Evolutionary conservation across 2,329 filamentous ascomycete species (phyloP).

Genomic region (Sphaerostilbella broomeana): DNA sequence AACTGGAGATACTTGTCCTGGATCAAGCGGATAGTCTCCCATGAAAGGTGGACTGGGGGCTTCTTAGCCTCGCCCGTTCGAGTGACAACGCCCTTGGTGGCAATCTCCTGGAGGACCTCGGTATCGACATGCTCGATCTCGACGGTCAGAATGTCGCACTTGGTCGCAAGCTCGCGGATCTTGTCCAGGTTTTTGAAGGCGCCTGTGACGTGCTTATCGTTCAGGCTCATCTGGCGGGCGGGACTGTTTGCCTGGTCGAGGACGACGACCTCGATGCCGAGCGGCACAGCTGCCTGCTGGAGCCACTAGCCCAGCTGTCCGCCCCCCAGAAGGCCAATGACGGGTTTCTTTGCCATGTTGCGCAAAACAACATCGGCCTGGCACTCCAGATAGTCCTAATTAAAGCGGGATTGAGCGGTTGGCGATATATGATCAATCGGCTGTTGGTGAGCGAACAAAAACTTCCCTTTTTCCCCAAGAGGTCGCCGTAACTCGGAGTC

Average conservation of each 20-base stretch:
- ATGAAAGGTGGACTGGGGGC: slow-evolving; percentile 69
- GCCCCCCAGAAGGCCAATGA: slow-evolving; percentile 48
- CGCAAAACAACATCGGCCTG: no score
- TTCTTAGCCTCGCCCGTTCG: slow-evolving; percentile 34
- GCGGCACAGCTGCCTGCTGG: slow-evolving; percentile 67
- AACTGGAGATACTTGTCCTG: slow-evolving; percentile 95
- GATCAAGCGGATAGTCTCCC: slow-evolving; percentile 79
- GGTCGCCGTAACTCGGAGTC: no score
- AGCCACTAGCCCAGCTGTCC: slow-evolving; percentile 92
- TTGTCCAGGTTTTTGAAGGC: slow-evolving; percentile 80
- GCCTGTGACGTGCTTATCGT: slow-evolving; percentile 67
- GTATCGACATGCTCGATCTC: slow-evolving; percentile 96
- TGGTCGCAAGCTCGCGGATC: slow-evolving; percentile 70
- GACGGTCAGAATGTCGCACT: slow-evolving; percentile 77
- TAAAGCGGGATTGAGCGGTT: no score
- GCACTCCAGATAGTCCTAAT: no score
- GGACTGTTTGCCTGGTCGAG: slow-evolving; percentile 72
- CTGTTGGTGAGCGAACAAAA: no score
- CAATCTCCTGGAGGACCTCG: slow-evolving; percentile 79
- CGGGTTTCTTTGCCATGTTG: slow-evolving; percentile 28
- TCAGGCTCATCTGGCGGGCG: slow-evolving; percentile 78
- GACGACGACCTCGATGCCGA: slow-evolving; percentile 73
- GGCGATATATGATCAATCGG: no score
- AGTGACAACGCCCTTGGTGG: no score
- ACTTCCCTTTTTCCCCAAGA: no score